These are phyloP conservation scores for Chrysoporthe austroafricana DNA, from an alignment of 2,329 filamentous ascomycete genomes.

Conservation along the genomic window DNA sequence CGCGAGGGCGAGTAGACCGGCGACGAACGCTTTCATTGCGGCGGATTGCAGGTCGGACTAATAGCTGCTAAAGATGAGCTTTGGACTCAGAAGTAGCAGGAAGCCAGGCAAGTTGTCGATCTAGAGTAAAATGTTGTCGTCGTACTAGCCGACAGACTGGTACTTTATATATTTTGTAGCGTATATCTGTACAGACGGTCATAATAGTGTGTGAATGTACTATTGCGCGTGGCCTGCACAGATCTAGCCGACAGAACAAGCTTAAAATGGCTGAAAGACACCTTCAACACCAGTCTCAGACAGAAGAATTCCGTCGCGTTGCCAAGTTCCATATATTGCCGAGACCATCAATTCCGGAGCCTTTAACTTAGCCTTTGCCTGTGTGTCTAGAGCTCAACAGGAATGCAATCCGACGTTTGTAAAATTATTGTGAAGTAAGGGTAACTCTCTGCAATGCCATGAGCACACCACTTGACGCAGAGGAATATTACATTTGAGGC, in stretches of 20 bases:
- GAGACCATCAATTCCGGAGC: neutral
- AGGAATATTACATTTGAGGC: neutral
- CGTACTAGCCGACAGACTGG: neutral
- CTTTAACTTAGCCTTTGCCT: neutral
- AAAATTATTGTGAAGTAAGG: neutral
- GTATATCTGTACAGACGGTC: neutral
- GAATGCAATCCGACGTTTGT: neutral
- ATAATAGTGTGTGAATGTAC: no score
- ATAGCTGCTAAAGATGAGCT: neutral
- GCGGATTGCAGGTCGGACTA: neutral
- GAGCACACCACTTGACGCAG: neutral
- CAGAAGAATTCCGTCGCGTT: neutral
- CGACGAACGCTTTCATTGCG: neutral
- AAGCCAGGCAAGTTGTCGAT: neutral
- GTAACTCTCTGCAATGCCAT: neutral
- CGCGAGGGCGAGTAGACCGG: neutral
- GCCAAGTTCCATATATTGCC: neutral
- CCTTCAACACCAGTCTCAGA: neutral
- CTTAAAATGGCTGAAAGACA: neutral
- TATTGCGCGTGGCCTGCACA: no score
- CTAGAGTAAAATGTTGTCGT: neutral
- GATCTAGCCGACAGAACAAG: no score
- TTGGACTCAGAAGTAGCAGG: neutral
- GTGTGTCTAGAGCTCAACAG: neutral
- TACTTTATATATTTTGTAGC: neutral